Evolutionary conservation across 2,329 filamentous ascomycete genomes (phyloP), one percentile per base, ranked within the genome.

Genomic region (Diplodia intermedia): DNA sequence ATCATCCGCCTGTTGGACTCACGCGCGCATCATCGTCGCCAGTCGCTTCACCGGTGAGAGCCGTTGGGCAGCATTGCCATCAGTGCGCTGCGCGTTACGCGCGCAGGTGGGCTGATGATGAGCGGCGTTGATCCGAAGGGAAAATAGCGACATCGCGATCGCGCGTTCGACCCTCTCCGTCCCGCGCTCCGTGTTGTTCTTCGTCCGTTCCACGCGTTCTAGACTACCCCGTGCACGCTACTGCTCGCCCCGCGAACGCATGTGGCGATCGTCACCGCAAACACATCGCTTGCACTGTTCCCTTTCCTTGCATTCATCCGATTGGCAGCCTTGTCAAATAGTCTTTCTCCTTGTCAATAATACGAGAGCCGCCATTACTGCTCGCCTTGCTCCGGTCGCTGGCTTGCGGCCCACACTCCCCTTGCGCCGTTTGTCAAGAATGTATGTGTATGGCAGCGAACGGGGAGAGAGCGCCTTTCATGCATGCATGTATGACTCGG

Each of bases 281-380:
- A 53, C 50, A 29, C 14, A 26, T 29, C 12, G 29, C 50, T 23
- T 14, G 6, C 14, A 6, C 33, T 11, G 33, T 54, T 47, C 43
- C 43, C 43, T 20, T 9, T 47, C 29, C 20, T 14, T 14, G n/a
- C 33, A 36, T 18, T 9, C 23, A 11, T 31, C 29, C 57, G n/a
- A 62, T 62, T 62, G 57, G 57, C 40, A 62, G 57, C 57, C 57
- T 50, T 26, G 18, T 29, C 20, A 33, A 50, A 62, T 11, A 2
- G 36, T 1, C 9, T 47, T 47, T 11, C 8, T 20, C 18, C 43
- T 47, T 47, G 18, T 47, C 43, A n/a, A 11, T n/a, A 8, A 47
- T 7, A 36, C 2, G 33, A 36, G 33, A 3, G 40, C 40, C n/a
- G 40, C 40, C n/a, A 20, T 47, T 20, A 47, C 18, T 47, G 43